Evolutionary conservation across 139 green algal species (phyloP).

Genomic region (Closterium sp.): DNA sequence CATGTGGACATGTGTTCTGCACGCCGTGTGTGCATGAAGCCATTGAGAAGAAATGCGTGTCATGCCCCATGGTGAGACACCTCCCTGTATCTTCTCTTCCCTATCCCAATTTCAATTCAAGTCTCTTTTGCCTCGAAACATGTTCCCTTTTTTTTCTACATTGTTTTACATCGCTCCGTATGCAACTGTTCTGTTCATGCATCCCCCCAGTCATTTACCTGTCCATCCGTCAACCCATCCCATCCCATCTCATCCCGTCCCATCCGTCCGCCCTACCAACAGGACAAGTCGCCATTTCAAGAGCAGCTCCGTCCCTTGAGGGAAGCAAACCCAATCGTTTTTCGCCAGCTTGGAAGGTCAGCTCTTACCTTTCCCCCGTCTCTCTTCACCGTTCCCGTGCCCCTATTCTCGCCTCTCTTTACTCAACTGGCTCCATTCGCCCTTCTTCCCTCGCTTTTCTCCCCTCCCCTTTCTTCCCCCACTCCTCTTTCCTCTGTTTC

Average conservation of each 20-base stretch:
- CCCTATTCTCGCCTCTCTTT: not conserved
- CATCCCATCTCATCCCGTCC: too few species aligned
- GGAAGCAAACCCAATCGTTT: not conserved
- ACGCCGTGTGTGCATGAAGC: not conserved
- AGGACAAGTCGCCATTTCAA: not conserved
- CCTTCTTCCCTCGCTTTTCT: not conserved
- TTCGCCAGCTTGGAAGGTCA: not conserved
- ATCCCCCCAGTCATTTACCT: not conserved
- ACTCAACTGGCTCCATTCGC: too few species aligned
- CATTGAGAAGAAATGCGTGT: not conserved
- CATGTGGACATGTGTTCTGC: conserved; percentile 2
- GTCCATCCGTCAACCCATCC: not conserved
- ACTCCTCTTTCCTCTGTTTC: too few species aligned
- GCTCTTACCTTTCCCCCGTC: not conserved
- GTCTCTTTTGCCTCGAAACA: not conserved
- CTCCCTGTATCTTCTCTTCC: not conserved
- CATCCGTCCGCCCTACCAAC: not conserved
- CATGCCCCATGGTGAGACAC: not conserved
- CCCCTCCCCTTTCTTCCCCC: not conserved
- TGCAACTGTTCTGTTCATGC: not conserved
- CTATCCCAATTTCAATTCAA: not conserved
- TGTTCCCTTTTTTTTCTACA: not conserved
- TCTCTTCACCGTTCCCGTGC: too few species aligned
- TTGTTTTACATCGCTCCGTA: not conserved
- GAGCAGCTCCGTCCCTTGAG: not conserved